phyloP scores from a whole-genome alignment of 805 yeast species.

The Metschnikowia kunwiensis region DNA sequence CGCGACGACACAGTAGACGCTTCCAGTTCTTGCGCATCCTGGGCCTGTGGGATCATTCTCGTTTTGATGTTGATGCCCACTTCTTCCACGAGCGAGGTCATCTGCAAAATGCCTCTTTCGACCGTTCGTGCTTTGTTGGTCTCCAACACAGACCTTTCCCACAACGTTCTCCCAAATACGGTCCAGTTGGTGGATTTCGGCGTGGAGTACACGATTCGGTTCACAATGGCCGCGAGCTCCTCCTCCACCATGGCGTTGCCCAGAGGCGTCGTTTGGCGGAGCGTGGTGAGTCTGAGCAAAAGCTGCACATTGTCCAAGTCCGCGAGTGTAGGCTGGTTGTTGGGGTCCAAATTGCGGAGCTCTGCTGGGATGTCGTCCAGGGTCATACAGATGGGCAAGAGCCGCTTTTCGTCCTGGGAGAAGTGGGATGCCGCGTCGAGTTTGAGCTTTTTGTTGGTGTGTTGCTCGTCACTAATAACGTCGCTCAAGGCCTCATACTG shows the following conservation, averaged over 20 bases:
- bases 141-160: constrained; percentile 88
- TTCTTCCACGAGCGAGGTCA: constrained; percentile 89
- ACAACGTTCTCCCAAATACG: constrained; percentile 73
- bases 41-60: constrained; percentile 48
- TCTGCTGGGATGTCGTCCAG: constrained; percentile 61
- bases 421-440: constrained; percentile 33
- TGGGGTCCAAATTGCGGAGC: constrained; percentile 65
- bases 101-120: constrained; percentile 90
- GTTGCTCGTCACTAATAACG: constrained; percentile 30
- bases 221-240: constrained; percentile 73
- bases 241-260: constrained; percentile 72
- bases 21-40: constrained; percentile 24
- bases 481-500: constrained; percentile 57
- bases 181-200: constrained; percentile 61
- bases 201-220: constrained; percentile 59
- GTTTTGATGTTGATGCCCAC: constrained; percentile 65
- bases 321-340: constrained; percentile 69
- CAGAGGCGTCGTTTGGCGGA: constrained; percentile 69
- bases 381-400: constrained; percentile 61
- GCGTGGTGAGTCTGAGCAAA: constrained; percentile 59
- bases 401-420: constrained; percentile 22
- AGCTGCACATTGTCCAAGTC: constrained; percentile 74
- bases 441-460: constrained; percentile 38
- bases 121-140: constrained; percentile 78
- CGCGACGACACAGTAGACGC: constrained; percentile 48